These are phyloP conservation scores for Starmera amethionina DNA, from an alignment of 805 yeast species.

Conservation along the genomic window DNA sequence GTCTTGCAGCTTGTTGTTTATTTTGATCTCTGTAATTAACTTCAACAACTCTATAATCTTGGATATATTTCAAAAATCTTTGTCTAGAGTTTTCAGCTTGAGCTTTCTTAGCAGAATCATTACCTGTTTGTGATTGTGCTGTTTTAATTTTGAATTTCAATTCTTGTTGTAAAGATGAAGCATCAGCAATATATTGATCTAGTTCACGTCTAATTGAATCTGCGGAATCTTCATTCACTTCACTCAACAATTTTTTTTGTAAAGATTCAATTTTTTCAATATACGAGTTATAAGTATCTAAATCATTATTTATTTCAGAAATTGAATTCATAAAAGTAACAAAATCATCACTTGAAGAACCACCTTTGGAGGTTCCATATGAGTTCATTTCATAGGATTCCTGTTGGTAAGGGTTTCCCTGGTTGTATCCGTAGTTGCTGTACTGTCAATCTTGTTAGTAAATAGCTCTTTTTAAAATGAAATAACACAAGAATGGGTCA, in stretches of 20 bases:
- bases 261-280: constrained; percentile 60
- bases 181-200: constrained; percentile 68
- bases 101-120: constrained; percentile 72
- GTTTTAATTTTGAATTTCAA: constrained; percentile 70
- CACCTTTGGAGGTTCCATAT: constrained; percentile 9
- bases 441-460: constrained; percentile 1
- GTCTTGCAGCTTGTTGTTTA: constrained; percentile 84
- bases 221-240: constrained; percentile 63
- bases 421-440: constrained; percentile 2
- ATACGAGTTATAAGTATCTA: constrained; percentile 60
- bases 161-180: constrained; percentile 64
- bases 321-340: constrained; percentile 61
- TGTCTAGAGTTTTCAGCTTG: constrained; percentile 87
- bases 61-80: constrained; percentile 77
- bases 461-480: neutral
- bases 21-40: constrained; percentile 78
- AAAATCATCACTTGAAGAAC: constrained; percentile 33
- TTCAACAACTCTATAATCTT: constrained; percentile 79
- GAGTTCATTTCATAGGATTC: constrained; percentile 1
- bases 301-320: constrained; percentile 55
- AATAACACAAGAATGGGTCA: too few relatives aligned
- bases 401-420: constrained; percentile 2
- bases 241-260: constrained; percentile 64
- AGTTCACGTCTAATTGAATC: constrained; percentile 62
- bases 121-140: constrained; percentile 60